These are phyloP conservation scores for Rhodotorula toruloides DNA, from an alignment of 768 basidiomycete genomes.

Conservation along the genomic window DNA sequence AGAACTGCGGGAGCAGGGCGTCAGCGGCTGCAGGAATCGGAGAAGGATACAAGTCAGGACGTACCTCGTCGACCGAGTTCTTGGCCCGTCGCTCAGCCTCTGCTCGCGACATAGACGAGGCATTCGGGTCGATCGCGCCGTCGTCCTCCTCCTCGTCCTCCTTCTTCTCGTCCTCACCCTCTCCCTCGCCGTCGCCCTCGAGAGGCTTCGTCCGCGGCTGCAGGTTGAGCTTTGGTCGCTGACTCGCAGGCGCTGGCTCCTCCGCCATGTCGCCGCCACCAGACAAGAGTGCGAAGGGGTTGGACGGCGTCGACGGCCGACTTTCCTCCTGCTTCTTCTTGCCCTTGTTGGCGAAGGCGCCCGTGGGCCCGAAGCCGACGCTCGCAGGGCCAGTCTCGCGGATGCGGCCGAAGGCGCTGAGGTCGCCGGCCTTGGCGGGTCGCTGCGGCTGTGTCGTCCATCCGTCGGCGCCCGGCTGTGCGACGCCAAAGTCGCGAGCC, in stretches of 20 bases:
- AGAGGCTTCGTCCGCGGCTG: conserved; percentile 70
- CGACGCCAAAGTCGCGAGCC: conserved; percentile 54
- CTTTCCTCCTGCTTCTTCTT: conserved; percentile 56
- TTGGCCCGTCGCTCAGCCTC: conserved; percentile 66
- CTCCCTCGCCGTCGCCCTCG: conserved; percentile 50
- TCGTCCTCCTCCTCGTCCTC: conserved; percentile 48
- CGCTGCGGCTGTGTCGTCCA: conserved; percentile 65
- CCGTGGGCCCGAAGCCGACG: conserved; percentile 73
- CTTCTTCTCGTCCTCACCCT: conserved; percentile 53
- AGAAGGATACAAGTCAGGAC: background rate
- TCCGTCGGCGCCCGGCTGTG: conserved; percentile 69
- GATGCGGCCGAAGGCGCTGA: conserved; percentile 84
- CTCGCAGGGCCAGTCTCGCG: conserved; percentile 52
- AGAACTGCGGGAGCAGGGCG: conserved; percentile 62
- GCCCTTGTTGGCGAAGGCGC: conserved; percentile 68
- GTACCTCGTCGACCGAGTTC: conserved; percentile 62
- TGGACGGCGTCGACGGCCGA: conserved; percentile 53
- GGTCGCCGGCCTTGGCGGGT: conserved; percentile 73
- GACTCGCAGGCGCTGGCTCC: conserved; percentile 42
- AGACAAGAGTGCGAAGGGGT: conserved; percentile 53
- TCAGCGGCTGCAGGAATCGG: background rate
- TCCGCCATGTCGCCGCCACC: conserved; percentile 50
- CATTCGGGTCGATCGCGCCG: conserved; percentile 42
- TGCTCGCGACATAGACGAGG: conserved; percentile 52
- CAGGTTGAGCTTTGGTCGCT: conserved; percentile 68